A percentile compares a stretch with the other conserved stretches of the same genome.
These are phyloP conservation scores for Castanea mollissima DNA, from an alignment of 306 rosid genomes.

Conservation along the genomic window DNA sequence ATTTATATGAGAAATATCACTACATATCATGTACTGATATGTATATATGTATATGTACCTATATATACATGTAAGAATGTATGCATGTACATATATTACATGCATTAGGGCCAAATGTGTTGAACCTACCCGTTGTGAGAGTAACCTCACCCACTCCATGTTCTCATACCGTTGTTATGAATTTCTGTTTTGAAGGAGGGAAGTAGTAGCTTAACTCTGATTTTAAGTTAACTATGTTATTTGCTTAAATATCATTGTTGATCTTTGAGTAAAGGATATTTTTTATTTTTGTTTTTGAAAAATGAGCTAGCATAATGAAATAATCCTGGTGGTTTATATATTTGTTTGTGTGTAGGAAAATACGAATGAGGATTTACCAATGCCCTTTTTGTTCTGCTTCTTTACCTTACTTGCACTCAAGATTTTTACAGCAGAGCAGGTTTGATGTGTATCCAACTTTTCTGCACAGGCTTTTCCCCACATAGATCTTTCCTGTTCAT, in stretches of 20 bases:
- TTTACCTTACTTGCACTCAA: slow-evolving; percentile 92
- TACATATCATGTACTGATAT: not conserved
- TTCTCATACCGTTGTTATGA: not conserved
- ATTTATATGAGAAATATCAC: not conserved
- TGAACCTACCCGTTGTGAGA: not conserved
- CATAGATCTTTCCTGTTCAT: not conserved
- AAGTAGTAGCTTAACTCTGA: not conserved
- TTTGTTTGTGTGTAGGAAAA: slow-evolving; percentile 47
- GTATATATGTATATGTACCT: too few species aligned
- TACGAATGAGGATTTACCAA: slow-evolving; percentile 59
- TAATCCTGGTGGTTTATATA: not conserved
- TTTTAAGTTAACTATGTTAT: not conserved
- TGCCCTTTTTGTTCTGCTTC: slow-evolving; percentile 88
- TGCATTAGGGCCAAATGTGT: too few species aligned
- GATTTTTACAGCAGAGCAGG: slow-evolving; percentile 88
- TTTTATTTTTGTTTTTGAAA: not conserved
- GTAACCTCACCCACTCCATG: not conserved
- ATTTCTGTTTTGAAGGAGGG: not conserved
- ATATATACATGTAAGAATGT: not conserved
- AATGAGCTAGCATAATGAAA: not conserved
- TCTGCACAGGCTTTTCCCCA: slow-evolving; percentile 2
- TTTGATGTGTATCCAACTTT: slow-evolving; percentile 24
- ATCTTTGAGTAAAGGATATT: not conserved
- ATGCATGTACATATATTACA: too few species aligned
- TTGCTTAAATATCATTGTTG: not conserved